Evolutionary conservation across 2,329 filamentous ascomycete genomes (phyloP).

Genomic region (Paecilomyces formosus): DNA sequence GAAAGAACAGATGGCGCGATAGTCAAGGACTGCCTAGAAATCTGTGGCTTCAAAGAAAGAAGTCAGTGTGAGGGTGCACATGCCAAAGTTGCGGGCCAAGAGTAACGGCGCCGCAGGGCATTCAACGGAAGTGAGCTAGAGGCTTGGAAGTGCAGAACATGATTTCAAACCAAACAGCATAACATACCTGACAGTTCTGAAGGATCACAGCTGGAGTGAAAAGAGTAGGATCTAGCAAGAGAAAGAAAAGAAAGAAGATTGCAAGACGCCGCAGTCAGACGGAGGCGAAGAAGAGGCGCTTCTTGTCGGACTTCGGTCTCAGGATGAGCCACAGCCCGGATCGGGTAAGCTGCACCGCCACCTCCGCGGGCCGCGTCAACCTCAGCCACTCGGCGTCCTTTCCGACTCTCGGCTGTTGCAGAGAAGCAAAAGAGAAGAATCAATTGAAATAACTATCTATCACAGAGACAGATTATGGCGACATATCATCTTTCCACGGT

Average conservation of each 20-base stretch:
- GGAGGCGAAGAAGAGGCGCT: not conserved
- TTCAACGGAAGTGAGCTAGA: not conserved
- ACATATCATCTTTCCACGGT: not conserved
- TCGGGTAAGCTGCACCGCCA: not conserved
- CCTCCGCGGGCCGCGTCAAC: not conserved
- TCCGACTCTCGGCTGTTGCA: not conserved
- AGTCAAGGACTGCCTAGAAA: constrained; percentile 2
- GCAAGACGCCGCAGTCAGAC: not conserved
- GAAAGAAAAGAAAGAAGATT: not conserved
- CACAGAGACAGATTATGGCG: too few species aligned
- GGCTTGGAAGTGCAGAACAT: not conserved
- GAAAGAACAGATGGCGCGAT: not conserved
- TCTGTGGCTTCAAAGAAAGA: not conserved
- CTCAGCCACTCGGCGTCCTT: not conserved
- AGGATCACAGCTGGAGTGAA: not conserved
- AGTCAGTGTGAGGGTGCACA: not conserved
- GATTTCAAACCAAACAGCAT: not conserved
- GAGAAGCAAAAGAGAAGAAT: not conserved
- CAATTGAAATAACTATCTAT: too few species aligned
- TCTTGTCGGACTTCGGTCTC: not conserved
- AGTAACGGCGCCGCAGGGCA: not conserved
- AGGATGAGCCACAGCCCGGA: not conserved
- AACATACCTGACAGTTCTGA: not conserved
- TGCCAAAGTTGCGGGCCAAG: not conserved
- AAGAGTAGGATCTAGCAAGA: not conserved